Conservation (phyloP, 495 filamentous ascomycete species). For the Penicillium dipodomyicola region DNA sequence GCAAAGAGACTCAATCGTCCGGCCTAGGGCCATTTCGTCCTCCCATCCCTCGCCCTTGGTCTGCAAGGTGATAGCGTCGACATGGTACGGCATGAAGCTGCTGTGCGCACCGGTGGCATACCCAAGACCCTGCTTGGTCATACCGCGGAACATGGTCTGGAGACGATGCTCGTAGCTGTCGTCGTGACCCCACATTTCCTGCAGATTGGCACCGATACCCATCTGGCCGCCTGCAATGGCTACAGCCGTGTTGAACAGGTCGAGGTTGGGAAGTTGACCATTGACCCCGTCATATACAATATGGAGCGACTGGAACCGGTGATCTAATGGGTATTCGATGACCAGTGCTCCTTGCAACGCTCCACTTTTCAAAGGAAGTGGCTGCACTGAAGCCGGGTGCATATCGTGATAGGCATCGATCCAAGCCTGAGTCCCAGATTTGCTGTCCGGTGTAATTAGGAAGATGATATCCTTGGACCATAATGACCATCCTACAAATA, state of each 20-base stretch:
- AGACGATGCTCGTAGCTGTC: slow-evolving; percentile 81
- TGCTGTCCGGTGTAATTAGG: slow-evolving; percentile 82
- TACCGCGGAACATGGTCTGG: slow-evolving; percentile 86
- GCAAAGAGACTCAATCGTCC: slow-evolving; percentile 84
- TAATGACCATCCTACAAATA: slow-evolving; percentile 76
- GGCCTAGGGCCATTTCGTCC: slow-evolving; percentile 92
- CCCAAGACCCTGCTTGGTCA: slow-evolving; percentile 87
- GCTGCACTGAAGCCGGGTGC: slow-evolving; percentile 64
- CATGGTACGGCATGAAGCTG: slow-evolving; percentile 95
- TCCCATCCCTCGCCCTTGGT: slow-evolving; percentile 90
- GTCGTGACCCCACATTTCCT: slow-evolving; percentile 82
- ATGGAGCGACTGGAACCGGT: slow-evolving; percentile 80
- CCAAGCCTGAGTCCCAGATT: slow-evolving; percentile 91
- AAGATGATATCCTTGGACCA: slow-evolving; percentile 99
- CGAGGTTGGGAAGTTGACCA: slow-evolving; percentile 90
- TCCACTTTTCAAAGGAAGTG: slow-evolving; percentile 88
- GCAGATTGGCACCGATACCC: slow-evolving; percentile 77
- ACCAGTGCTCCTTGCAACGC: slow-evolving; percentile 89
- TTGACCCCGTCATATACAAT: slow-evolving; percentile 96
- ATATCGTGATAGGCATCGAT: slow-evolving; percentile 95
- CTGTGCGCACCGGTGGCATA: slow-evolving; percentile 90
- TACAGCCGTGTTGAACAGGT: slow-evolving; percentile 92
- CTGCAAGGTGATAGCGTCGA: slow-evolving; percentile 92
- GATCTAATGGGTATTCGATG: slow-evolving; percentile 85
- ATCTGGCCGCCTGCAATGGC: slow-evolving; percentile 87